phyloP scores from a whole-genome alignment of 2,329 filamentous ascomycete species.

The Clonostachys rhizophaga region DNA sequence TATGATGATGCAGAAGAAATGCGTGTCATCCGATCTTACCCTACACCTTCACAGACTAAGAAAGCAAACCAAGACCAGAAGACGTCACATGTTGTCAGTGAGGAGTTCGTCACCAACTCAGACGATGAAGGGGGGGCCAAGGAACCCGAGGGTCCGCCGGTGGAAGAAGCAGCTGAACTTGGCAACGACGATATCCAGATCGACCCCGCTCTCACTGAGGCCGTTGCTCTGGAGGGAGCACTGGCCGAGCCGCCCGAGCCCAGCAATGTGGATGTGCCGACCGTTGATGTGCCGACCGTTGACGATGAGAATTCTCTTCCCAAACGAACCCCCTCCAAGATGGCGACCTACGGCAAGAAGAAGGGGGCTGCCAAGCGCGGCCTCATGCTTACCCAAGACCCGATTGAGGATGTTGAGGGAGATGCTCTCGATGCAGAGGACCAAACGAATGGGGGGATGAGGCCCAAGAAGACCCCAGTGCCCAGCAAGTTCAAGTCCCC shows the following conservation, averaged over 20 bases:
- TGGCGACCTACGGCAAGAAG: slow-evolving; percentile 3
- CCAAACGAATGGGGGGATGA: background rate
- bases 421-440: slow-evolving; percentile 1
- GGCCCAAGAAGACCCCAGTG: background rate
- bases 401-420: slow-evolving; percentile 19
- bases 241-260: background rate
- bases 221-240: background rate
- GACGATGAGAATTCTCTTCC: background rate
- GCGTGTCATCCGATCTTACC: slow-evolving; percentile 16
- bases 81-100: slow-evolving; percentile 10
- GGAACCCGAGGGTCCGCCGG: too few species aligned
- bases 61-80: slow-evolving; percentile 1
- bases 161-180: slow-evolving; percentile 3
- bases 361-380: slow-evolving; percentile 9
- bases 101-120: slow-evolving; percentile 20
- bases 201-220: slow-evolving; percentile 16
- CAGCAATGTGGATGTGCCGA: background rate
- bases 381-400: slow-evolving; percentile 17
- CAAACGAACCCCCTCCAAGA: slow-evolving; percentile 2
- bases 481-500: slow-evolving; percentile 18
- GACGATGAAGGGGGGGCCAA: slow-evolving; percentile 11
- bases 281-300: background rate
- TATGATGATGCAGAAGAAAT: slow-evolving; percentile 25
- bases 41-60: slow-evolving; percentile 3
- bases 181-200: slow-evolving; percentile 20